These are phyloP conservation scores for Trichophyton schoenleinii DNA, from an alignment of 2,329 filamentous ascomycete genomes.

Conservation along the genomic window DNA sequence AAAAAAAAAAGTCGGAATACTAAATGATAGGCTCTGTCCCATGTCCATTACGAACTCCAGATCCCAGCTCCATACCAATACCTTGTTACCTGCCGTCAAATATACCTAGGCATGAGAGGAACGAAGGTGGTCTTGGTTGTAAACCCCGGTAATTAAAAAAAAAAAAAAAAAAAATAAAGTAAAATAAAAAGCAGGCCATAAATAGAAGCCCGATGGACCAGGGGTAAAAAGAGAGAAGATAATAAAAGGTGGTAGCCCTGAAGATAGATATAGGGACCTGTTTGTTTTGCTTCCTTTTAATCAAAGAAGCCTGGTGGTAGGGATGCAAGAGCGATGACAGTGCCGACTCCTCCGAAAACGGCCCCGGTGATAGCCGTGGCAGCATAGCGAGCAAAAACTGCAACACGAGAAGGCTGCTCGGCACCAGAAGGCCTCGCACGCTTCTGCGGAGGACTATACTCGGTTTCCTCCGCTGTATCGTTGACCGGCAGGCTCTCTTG, in stretches of 20 bases:
- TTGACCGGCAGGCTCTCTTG: background rate
- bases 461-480: conserved; percentile 5
- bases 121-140: no score
- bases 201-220: no score
- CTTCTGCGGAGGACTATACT: conserved; percentile 15
- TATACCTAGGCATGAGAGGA: no score
- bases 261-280: background rate
- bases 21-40: no score
- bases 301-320: conserved; percentile 33
- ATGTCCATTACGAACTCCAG: no score
- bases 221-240: background rate
- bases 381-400: conserved; percentile 25
- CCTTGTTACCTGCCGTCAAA: no score
- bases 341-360: conserved; percentile 31
- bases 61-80: no score
- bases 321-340: conserved; percentile 29
- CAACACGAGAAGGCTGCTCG: conserved; percentile 7
- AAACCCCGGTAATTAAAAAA: no score
- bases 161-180: no score
- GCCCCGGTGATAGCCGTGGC: conserved; percentile 30
- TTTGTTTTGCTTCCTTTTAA: conserved; percentile 11
- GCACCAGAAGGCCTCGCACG: conserved; percentile 17
- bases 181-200: no score
- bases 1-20: no score
- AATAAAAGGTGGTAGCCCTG: background rate